phyloP scores from a whole-genome alignment of 768 basidiomycete genomes.

The Terana coerulea region DNA sequence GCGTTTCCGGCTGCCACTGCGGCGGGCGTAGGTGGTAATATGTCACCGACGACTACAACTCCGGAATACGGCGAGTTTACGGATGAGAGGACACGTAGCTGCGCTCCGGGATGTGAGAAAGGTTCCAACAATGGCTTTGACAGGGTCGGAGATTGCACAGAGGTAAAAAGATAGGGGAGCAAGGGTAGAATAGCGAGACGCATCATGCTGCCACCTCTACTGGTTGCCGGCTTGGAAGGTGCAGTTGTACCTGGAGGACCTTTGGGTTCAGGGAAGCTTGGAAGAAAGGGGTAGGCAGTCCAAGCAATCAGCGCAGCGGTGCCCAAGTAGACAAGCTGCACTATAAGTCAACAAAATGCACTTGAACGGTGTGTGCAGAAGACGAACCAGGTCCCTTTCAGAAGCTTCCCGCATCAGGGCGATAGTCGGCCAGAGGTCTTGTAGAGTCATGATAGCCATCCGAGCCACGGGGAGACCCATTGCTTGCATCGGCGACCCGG shows the following conservation, averaged over 20 bases:
- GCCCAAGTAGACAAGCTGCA: slow-evolving; percentile 10
- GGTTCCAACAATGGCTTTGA: slow-evolving; percentile 48
- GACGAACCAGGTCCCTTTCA: slow-evolving; percentile 17
- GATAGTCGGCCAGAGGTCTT: slow-evolving; percentile 24
- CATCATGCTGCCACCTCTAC: neutral
- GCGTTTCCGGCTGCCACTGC: slow-evolving; percentile 3
- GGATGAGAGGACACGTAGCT: slow-evolving; percentile 65
- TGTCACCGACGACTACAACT: slow-evolving; percentile 77
- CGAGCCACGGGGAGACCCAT: slow-evolving; percentile 25
- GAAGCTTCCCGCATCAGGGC: slow-evolving; percentile 9
- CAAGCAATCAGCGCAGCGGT: slow-evolving; percentile 5
- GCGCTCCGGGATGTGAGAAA: slow-evolving; percentile 48
- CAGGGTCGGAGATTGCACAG: slow-evolving; percentile 53
- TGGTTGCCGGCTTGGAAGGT: neutral
- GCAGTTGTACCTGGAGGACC: neutral
- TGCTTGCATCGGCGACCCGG: slow-evolving; percentile 13
- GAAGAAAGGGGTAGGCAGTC: slow-evolving; percentile 10
- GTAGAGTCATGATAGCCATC: slow-evolving; percentile 24
- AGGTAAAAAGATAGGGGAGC: slow-evolving; percentile 32
- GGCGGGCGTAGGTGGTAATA: slow-evolving; percentile 35
- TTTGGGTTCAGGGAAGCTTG: neutral
- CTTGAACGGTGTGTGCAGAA: neutral
- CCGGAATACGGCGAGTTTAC: slow-evolving; percentile 69
- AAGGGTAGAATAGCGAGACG: slow-evolving; percentile 19
- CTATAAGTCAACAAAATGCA: neutral